Evolutionary conservation across 2,329 filamentous ascomycete genomes (phyloP), one percentile per base, ranked within the genome.

Genomic region (Xylaria sp.): DNA sequence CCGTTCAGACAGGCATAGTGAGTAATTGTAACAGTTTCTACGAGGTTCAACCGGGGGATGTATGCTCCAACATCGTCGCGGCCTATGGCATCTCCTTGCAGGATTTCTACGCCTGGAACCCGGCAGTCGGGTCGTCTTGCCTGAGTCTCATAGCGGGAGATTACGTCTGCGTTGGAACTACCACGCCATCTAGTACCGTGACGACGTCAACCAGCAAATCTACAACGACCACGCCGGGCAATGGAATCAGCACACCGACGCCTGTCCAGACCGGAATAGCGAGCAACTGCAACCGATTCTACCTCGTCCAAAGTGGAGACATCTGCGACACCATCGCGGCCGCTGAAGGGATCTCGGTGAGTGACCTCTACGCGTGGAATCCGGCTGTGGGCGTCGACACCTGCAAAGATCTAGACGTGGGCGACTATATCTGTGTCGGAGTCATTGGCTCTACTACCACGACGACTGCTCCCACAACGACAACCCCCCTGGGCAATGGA

Each of bases 21-120:
- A 57, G 37, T 35, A 66, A 69, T 57, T 71, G 66, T 32, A 60
- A 71, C 53, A 58, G 59, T 32, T 71, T 69, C 55, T 54, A 67
- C 44, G 29, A 55, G 40, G 66, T 71, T 13, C 25, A 29, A 8
- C 1, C 12, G 16, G 67, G 64, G n/a, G 68, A 70, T 32, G 68
- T 12, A 21, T 65, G 55, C 55, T 10, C 2, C 48, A 48, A 9
- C n/a, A 60, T 66, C 12, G 63, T 16, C 25, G 18, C 37, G 9
- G 27, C 9, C 0, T 32, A 59, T 16, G 55, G 50, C 8, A 66
- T 66, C 37, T 37, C 63, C 2, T n/a, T 60, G 18, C 2, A 4
- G 16, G 37, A 60, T 23, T 37, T 66, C 35, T 60, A 60, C 12
- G 16, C 63, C 1, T 66, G 63, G 63, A 66, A 66, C 10, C 57